Evolutionary conservation across 2,329 filamentous ascomycete genomes (phyloP).

Genomic region (Fusarium drepaniforme): DNA sequence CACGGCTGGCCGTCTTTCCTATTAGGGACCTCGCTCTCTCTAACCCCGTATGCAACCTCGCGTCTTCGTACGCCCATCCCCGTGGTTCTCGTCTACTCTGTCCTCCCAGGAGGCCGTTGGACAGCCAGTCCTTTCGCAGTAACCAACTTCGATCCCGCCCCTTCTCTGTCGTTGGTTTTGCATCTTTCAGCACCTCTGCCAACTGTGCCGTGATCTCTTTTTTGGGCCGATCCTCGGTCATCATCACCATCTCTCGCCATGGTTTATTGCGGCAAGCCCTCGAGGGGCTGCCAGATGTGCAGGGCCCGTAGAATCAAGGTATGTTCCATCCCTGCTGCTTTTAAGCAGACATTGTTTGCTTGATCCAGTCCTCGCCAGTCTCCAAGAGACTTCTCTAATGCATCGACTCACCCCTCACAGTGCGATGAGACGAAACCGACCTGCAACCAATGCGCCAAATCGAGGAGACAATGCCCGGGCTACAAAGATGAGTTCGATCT

Average conservation of each 20-base stretch:
- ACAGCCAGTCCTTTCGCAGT: constrained; percentile 26
- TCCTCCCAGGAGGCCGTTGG: constrained; percentile 38
- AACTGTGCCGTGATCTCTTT: background rate
- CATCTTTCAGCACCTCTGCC: constrained; percentile 3
- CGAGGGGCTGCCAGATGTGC: constrained; percentile 80
- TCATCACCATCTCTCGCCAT: constrained; percentile 53
- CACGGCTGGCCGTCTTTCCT: constrained; percentile 26
- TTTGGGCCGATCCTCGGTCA: background rate
- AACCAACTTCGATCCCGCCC: constrained; percentile 13
- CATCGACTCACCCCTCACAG: constrained; percentile 51
- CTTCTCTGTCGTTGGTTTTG: constrained; percentile 9
- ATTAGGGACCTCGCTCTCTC: constrained; percentile 22
- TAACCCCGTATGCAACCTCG: constrained; percentile 42
- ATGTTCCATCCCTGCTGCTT: constrained; percentile 41
- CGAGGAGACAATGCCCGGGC: constrained; percentile 72
- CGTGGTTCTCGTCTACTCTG: constrained; percentile 34
- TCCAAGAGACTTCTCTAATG: background rate
- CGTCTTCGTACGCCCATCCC: constrained; percentile 42
- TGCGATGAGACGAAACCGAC: constrained; percentile 77
- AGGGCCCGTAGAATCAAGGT: constrained; percentile 81
- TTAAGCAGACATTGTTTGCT: background rate
- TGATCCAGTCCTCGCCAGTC: background rate
- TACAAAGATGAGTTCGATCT: constrained; percentile 80
- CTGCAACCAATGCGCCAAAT: constrained; percentile 75
- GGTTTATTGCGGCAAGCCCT: constrained; percentile 76